phyloP scores from a whole-genome alignment of 345 rosid species.

The Dimocarpus longan region DNA sequence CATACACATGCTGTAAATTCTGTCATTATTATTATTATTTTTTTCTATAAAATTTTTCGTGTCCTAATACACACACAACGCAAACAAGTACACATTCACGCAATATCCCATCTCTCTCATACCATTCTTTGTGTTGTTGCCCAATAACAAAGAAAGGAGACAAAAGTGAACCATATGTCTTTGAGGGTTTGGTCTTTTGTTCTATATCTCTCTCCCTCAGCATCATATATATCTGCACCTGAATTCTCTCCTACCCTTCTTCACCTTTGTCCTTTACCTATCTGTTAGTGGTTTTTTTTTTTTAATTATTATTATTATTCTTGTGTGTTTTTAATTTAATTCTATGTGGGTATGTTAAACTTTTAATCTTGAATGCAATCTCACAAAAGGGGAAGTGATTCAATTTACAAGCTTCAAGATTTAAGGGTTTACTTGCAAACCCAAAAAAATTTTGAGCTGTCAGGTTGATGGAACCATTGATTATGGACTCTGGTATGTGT shows the following conservation, averaged over 20 bases:
- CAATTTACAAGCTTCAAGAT: conserved; percentile 25
- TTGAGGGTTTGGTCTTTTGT: conserved; percentile 31
- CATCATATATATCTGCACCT: conserved; percentile 17
- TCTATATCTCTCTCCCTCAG: neutral
- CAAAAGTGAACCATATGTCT: conserved; percentile 3
- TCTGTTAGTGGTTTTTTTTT: neutral
- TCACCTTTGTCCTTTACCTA: conserved; percentile 15
- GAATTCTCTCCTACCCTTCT: conserved; percentile 35
- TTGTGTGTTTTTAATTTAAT: too few relatives aligned
- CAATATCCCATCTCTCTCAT: neutral
- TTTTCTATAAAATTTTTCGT: neutral
- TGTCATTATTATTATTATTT: too few relatives aligned
- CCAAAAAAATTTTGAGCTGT: conserved; percentile 19
- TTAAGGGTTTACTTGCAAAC: conserved; percentile 35
- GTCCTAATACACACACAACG: neutral
- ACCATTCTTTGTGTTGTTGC: neutral
- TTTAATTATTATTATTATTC: too few relatives aligned
- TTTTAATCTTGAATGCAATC: conserved; percentile 32
- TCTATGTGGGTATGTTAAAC: conserved; percentile 17
- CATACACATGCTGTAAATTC: neutral
- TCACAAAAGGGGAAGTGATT: conserved; percentile 22
- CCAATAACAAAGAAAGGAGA: conserved; percentile 1
- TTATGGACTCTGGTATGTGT: conserved; percentile 24
- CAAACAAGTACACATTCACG: conserved; percentile 4
- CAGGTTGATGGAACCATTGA: conserved; percentile 27